Evolutionary conservation across 169 alveolate genomes (phyloP).

Genomic region (Theileria orientalis): DNA sequence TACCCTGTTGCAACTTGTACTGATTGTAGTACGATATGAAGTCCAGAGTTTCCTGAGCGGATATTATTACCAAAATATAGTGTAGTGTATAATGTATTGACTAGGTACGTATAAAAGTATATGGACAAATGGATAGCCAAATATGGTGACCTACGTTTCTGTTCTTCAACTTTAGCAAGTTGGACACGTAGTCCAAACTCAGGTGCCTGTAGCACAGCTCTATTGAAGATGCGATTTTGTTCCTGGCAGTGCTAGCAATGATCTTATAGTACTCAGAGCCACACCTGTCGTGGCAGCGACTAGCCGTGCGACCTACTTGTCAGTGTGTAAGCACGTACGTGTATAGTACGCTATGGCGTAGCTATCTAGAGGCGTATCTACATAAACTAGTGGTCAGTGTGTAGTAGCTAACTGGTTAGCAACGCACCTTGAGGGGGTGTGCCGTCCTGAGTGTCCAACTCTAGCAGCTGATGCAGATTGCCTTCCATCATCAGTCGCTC

Average conservation of each 20-base stretch:
- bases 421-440: too few species aligned
- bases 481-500: conserved; percentile 79
- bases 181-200: conserved; percentile 33
- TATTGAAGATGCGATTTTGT: conserved; percentile 71
- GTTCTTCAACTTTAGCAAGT: conserved; percentile 52
- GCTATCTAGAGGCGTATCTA: too few species aligned
- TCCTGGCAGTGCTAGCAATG: conserved; percentile 63
- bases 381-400: too few species aligned
- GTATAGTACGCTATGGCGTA: too few species aligned
- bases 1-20: conserved; percentile 35
- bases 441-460: conserved; percentile 3
- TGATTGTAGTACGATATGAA: conserved; percentile 57
- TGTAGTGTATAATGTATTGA: too few species aligned
- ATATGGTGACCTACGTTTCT: conserved; percentile 22
- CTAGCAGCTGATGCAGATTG: conserved; percentile 49
- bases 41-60: conserved; percentile 26
- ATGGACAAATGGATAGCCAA: background rate
- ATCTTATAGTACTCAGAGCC: conserved; percentile 52
- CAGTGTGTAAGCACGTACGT: conserved; percentile 25
- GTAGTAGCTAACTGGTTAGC: too few species aligned
- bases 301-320: too few species aligned
- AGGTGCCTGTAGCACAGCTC: conserved; percentile 61
- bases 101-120: too few species aligned
- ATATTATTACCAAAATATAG: background rate
- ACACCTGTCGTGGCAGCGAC: too few species aligned